phyloP scores from a whole-genome alignment of 768 basidiomycete species.

The Amanita muscaria region DNA sequence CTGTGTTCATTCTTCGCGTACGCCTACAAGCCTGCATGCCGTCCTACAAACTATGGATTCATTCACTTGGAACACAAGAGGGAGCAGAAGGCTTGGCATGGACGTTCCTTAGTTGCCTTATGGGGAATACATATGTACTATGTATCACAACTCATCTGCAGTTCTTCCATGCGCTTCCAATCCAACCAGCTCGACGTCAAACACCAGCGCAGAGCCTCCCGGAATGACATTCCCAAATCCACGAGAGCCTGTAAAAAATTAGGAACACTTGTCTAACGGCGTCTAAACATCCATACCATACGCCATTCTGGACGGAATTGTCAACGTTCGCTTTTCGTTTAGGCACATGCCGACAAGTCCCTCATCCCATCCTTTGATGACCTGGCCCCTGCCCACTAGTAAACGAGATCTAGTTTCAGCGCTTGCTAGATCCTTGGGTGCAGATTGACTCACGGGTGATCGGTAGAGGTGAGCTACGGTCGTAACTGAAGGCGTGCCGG shows the following conservation, averaged over 20 bases:
- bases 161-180: constrained; percentile 38
- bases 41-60: too few relatives aligned
- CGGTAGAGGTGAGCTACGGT: constrained; percentile 68
- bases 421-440: background rate
- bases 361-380: constrained; percentile 81
- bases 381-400: constrained; percentile 70
- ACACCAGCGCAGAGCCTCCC: constrained; percentile 68
- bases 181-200: constrained; percentile 77
- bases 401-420: background rate
- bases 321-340: constrained; percentile 80
- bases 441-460: constrained; percentile 55
- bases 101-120: too few relatives aligned
- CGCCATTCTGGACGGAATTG: constrained; percentile 70
- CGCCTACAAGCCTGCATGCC: too few relatives aligned
- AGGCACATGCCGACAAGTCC: constrained; percentile 82
- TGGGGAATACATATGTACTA: too few relatives aligned
- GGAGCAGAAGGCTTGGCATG: too few relatives aligned
- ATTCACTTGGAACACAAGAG: too few relatives aligned
- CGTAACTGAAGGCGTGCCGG: too few relatives aligned
- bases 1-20: too few relatives aligned
- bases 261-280: background rate
- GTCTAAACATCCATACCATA: constrained; percentile 57
- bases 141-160: constrained; percentile 23
- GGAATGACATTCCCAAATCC: constrained; percentile 78
- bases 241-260: constrained; percentile 42